Evolutionary conservation across 768 basidiomycete species (phyloP).

Genomic region (Tricholoma hemisulphureum): DNA sequence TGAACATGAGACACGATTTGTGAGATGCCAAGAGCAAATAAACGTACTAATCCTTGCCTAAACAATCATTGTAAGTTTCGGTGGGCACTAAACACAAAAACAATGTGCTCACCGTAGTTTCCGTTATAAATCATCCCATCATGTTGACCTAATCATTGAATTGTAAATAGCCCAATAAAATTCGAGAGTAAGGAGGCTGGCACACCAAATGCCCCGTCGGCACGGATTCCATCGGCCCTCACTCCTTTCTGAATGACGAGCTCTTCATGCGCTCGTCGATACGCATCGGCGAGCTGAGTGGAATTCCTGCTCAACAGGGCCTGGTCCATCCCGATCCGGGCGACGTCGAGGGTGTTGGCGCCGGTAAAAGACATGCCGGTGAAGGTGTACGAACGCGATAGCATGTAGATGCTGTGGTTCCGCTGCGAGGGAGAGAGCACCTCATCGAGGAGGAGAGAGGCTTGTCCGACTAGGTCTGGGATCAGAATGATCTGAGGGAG

Average conservation of each 20-base stretch:
- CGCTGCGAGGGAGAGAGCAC: conserved; percentile 34
- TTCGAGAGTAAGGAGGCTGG: conserved; percentile 13
- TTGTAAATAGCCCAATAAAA: conserved; percentile 21
- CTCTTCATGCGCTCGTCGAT: conserved; percentile 51
- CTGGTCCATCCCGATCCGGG: conserved; percentile 59
- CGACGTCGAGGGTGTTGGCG: conserved; percentile 58
- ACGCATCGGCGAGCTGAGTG: conserved; percentile 50
- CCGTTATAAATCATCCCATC: conserved; percentile 66
- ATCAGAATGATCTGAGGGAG: conserved; percentile 46
- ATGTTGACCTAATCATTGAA: conserved; percentile 46
- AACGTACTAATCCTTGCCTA: conserved; percentile 48
- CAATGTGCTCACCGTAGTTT: conserved; percentile 52
- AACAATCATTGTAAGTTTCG: conserved; percentile 7
- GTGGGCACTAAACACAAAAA: not conserved
- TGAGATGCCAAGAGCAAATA: not conserved
- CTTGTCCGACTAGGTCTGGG: conserved; percentile 46
- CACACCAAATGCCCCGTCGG: conserved; percentile 51
- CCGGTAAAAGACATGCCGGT: conserved; percentile 46
- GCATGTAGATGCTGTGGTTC: conserved; percentile 39
- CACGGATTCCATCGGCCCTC: conserved; percentile 60
- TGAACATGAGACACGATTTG: not conserved
- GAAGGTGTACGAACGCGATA: conserved; percentile 42
- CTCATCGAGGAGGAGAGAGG: conserved; percentile 44
- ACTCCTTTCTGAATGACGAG: conserved; percentile 48
- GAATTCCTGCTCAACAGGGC: conserved; percentile 41